Percentiles rank a stretch among this genome's conserved stretches.
These are phyloP conservation scores for Geum urbanum DNA, from an alignment of 306 rosid species.

Conservation along the genomic window DNA sequence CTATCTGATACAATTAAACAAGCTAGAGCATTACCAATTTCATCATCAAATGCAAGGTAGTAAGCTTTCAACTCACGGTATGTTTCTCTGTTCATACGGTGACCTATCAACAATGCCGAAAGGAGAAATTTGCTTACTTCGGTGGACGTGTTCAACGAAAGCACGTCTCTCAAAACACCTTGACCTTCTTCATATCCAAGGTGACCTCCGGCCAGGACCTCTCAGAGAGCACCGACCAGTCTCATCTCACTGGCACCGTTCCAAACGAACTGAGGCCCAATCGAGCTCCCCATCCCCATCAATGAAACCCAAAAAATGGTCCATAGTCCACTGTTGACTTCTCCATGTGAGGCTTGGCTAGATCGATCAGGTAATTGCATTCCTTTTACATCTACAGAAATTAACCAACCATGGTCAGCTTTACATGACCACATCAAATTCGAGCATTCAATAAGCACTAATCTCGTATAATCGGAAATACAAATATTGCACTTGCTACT, in stretches of 20 bases:
- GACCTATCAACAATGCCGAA: conserved; percentile 91
- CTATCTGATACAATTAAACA: not conserved
- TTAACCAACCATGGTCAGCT: conserved; percentile 32
- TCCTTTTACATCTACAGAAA: conserved; percentile 71
- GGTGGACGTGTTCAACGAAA: conserved; percentile 46
- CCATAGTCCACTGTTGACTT: conserved; percentile 63
- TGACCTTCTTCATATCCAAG: conserved; percentile 80
- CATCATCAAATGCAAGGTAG: conserved; percentile 96
- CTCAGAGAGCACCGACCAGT: no score
- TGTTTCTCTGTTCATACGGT: conserved; percentile 98
- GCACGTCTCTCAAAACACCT: conserved; percentile 73
- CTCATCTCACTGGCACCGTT: no score
- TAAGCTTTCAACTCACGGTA: conserved; percentile 88
- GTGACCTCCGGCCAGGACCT: no score
- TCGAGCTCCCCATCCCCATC: no score
- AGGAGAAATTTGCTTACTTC: conserved; percentile 78
- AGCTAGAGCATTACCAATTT: conserved; percentile 45
- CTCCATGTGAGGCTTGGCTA: conserved; percentile 76
- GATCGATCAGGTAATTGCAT: conserved; percentile 69
- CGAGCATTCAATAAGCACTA: not conserved
- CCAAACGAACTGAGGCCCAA: no score
- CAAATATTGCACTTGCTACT: not conserved
- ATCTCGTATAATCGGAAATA: not conserved
- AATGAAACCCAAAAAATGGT: no score
- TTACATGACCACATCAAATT: conserved; percentile 9